These are phyloP conservation scores for Backusella parvicylindrica DNA, from an alignment of 192 early-diverging fungal genomes.

Conservation along the genomic window DNA sequence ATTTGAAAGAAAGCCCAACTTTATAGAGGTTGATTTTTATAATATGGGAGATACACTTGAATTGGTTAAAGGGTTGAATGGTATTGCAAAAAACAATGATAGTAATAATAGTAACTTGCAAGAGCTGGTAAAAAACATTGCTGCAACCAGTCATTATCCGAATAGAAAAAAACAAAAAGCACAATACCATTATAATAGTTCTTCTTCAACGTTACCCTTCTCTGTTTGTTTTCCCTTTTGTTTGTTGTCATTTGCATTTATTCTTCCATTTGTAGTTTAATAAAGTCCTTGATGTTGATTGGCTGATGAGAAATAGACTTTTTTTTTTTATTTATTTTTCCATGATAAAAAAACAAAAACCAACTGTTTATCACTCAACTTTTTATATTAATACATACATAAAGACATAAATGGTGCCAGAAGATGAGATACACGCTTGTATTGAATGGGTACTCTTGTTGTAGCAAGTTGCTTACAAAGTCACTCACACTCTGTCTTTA, in stretches of 20 bases:
- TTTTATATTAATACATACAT: background rate
- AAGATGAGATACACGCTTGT: background rate
- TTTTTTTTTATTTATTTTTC: background rate
- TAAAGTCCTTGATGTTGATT: background rate
- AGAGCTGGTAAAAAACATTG: background rate
- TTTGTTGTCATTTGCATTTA: background rate
- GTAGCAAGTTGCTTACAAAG: background rate
- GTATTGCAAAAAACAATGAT: conserved; percentile 19
- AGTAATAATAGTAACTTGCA: background rate
- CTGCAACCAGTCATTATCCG: background rate
- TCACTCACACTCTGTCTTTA: background rate
- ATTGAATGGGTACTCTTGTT: background rate
- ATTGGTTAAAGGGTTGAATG: conserved; percentile 52
- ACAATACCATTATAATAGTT: background rate
- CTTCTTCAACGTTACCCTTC: background rate
- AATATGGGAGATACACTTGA: conserved; percentile 48
- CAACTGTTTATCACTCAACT: background rate
- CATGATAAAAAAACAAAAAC: too few relatives aligned
- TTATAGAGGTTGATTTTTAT: conserved; percentile 70
- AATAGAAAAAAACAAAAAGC: background rate
- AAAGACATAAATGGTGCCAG: background rate
- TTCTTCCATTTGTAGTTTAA: background rate
- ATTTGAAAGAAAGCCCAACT: conserved; percentile 53
- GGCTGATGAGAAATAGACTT: background rate
- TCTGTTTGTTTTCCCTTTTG: background rate